Conservation (phyloP, 805 yeast genomes). For the Suhomyces emberorum region DNA sequence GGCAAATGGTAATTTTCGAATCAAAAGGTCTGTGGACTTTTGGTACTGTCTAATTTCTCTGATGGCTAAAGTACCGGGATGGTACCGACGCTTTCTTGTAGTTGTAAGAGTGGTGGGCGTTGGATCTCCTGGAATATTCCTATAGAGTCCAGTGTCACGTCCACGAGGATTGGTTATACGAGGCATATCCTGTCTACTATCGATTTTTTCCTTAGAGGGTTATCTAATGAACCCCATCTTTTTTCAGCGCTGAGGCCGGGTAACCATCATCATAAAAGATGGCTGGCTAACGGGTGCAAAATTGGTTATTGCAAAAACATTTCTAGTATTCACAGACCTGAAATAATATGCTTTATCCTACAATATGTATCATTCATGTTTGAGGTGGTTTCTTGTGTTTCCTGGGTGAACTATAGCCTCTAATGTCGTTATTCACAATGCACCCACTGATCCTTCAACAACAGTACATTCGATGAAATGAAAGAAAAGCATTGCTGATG, state of each 20-base stretch:
- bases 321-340: no score
- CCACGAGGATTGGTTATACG: conserved; percentile 5
- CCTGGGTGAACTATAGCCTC: no score
- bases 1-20: conserved; percentile 75
- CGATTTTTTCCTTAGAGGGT: background rate
- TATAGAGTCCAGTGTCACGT: conserved; percentile 34
- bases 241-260: conserved; percentile 1
- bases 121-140: conserved; percentile 58
- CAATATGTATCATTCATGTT: no score
- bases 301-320: no score
- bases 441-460: no score
- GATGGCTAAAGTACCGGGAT: conserved; percentile 65
- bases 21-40: conserved; percentile 60
- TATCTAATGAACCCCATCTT: background rate
- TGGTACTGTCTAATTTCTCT: conserved; percentile 69
- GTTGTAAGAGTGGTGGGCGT: conserved; percentile 20
- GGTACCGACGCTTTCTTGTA: conserved; percentile 41
- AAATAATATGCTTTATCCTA: no score
- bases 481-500: no score
- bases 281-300: conserved; percentile 4
- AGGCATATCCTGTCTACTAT: conserved; percentile 3
- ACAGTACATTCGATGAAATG: no score
- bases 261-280: conserved; percentile 1
- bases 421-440: no score
- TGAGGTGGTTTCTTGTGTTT: no score